These are phyloP conservation scores for Termitomyces heimii DNA, from an alignment of 768 basidiomycete genomes.

Conservation along the genomic window DNA sequence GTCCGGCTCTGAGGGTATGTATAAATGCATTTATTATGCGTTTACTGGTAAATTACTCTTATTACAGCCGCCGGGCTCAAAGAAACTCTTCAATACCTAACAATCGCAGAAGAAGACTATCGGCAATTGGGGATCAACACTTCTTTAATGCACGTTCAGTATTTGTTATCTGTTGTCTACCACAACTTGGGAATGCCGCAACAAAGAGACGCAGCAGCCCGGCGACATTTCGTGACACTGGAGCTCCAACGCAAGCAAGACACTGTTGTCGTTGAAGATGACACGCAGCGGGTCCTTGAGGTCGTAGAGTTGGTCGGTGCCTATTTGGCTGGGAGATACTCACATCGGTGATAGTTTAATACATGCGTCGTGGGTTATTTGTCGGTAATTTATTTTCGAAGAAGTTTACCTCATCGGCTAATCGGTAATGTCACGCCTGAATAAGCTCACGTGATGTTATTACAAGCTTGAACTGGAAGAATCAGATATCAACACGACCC, in stretches of 20 bases:
- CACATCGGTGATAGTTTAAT: constrained; percentile 2
- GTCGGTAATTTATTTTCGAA: background rate
- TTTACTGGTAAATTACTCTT: background rate
- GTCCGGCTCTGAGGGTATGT: constrained; percentile 39
- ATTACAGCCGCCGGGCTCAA: constrained; percentile 34
- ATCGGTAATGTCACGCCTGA: background rate
- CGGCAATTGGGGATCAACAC: constrained; percentile 47
- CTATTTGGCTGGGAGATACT: constrained; percentile 35
- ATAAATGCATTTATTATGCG: background rate
- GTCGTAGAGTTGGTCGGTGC: constrained; percentile 55
- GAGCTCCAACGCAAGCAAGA: constrained; percentile 36
- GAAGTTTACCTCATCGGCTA: background rate
- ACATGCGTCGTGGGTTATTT: background rate
- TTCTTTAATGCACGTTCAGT: constrained; percentile 64
- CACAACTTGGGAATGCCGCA: constrained; percentile 56
- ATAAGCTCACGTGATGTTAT: constrained; percentile 13
- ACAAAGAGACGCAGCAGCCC: constrained; percentile 51
- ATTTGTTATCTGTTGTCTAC: constrained; percentile 63
- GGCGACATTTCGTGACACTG: constrained; percentile 41
- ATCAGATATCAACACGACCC: constrained; percentile 11
- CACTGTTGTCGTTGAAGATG: constrained; percentile 39
- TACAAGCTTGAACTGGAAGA: background rate
- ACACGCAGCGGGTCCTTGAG: constrained; percentile 50
- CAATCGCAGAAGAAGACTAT: constrained; percentile 65
- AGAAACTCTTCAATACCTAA: constrained; percentile 57